These are phyloP conservation scores for Hypoxylon cercidicola DNA, from an alignment of 495 filamentous ascomycete species.

Conservation along the genomic window DNA sequence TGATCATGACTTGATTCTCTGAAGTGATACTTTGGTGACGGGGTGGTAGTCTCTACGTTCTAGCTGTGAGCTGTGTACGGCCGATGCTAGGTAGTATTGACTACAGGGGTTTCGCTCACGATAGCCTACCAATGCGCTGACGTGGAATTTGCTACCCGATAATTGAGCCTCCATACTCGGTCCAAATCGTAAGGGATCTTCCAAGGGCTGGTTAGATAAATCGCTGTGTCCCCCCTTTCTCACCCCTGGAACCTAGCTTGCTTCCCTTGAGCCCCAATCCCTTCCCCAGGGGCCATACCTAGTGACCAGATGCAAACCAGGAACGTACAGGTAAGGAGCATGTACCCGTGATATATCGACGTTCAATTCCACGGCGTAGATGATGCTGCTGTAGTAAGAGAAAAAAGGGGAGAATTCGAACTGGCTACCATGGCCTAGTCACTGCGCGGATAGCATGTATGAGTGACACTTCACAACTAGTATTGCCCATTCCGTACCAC, in stretches of 20 bases:
- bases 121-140: not conserved
- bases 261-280: slow-evolving; percentile 18
- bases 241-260: slow-evolving; percentile 4
- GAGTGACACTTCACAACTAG: too few species aligned
- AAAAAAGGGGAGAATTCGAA: too few species aligned
- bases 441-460: not conserved
- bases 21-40: not conserved
- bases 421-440: too few species aligned
- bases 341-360: slow-evolving; percentile 15
- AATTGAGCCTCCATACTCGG: slow-evolving; percentile 22
- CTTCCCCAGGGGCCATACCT: not conserved
- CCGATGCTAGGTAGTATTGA: too few species aligned
- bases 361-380: too few species aligned
- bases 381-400: too few species aligned
- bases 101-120: not conserved
- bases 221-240: not conserved
- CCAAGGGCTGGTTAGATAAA: too few species aligned
- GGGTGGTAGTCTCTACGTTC: too few species aligned
- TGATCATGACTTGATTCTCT: not conserved
- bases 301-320: too few species aligned
- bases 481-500: slow-evolving; percentile 17
- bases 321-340: not conserved
- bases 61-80: too few species aligned
- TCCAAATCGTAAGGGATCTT: slow-evolving; percentile 13
- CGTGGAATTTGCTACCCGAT: slow-evolving; percentile 20